Base-by-base conservation (phyloP, 2,329 filamentous ascomycete species). In the Penicillium griseofulvum region DNA sequence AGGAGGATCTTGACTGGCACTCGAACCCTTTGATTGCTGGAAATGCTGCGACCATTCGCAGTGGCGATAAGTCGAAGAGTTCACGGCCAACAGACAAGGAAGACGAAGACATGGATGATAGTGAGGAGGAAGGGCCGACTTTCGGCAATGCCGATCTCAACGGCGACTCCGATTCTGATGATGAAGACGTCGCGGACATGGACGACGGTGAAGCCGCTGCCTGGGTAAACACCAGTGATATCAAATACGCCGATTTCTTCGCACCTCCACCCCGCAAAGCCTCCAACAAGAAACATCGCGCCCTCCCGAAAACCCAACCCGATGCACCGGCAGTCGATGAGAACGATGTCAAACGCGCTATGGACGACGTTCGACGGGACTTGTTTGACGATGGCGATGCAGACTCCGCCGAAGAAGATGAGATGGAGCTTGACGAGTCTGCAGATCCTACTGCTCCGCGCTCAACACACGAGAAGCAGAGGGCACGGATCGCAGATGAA, bases 181-280 rank as follows among this genome's bases (percentile, higher is more conserved):
- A 54, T 17, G 44, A 49, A 31, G 51, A 54, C 6, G 81, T 78
- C 53, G 49, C 52, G 1, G 61, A 68, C 43, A 78, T 80, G 38
- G 80, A 76, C 36, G 83, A 84, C 16, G 81, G 82, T 14, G 83
- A 83, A 42, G 83, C 81, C 37, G 81, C 82, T 48, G 83, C 82
- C 45, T 78, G 81, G 60, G 79, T 81, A 59, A 95, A 96, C 66
- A 91, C 92, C 47, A 96, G 96, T 70, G 88, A 92, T 59, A 81
- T 97, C 66, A 91, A 87, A 76, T 97, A 96, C 74, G 87, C 87
- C 58, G 91, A 97, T 72, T 97, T 97, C 76, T 97, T 97, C 68
- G 91, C 89, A 3, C 90, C 90, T 10, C 93, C 92, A 11, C 82
- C 87, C 19, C 85, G 83, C 64, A 95, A 94, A 73, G 79, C 77